Percentiles rank a stretch among this genome's conserved stretches.
These are phyloP conservation scores for Protomyces pachydermus DNA, from an alignment of 1,139 yeast genomes.

Conservation along the genomic window DNA sequence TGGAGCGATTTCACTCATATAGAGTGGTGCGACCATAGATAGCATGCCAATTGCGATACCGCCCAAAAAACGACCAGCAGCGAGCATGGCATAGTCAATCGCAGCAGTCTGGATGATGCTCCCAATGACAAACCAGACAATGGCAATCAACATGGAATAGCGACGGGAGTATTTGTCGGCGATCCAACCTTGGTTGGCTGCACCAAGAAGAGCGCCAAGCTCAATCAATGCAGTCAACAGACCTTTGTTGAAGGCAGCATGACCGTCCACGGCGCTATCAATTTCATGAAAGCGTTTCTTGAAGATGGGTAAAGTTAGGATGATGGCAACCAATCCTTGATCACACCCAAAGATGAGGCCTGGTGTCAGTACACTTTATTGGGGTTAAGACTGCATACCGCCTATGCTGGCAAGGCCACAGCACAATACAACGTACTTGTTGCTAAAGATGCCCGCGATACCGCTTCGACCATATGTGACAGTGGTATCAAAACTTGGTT, in stretches of 20 bases:
- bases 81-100: conserved; percentile 32
- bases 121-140: conserved; percentile 56
- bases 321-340: conserved; percentile 56
- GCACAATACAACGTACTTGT: conserved; percentile 34
- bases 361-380: neutral
- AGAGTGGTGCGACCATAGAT: conserved; percentile 54
- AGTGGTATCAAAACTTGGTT: neutral
- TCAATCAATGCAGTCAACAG: conserved; percentile 36
- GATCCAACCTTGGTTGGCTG: conserved; percentile 35
- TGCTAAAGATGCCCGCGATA: conserved; percentile 31
- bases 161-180: conserved; percentile 37
- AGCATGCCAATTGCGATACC: conserved; percentile 58
- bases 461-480: conserved; percentile 27
- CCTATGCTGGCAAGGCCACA: conserved; percentile 39
- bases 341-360: conserved; percentile 40
- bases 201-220: conserved; percentile 36
- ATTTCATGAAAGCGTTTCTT: conserved; percentile 30
- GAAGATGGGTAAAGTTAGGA: conserved; percentile 50
- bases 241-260: conserved; percentile 33
- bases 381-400: neutral
- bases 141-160: conserved; percentile 50
- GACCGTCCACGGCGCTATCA: conserved; percentile 19
- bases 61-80: conserved; percentile 41
- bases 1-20: conserved; percentile 53
- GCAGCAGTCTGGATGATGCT: conserved; percentile 58